phyloP scores from a whole-genome alignment of 2,329 filamentous ascomycete species.

The Nemania abortiva region DNA sequence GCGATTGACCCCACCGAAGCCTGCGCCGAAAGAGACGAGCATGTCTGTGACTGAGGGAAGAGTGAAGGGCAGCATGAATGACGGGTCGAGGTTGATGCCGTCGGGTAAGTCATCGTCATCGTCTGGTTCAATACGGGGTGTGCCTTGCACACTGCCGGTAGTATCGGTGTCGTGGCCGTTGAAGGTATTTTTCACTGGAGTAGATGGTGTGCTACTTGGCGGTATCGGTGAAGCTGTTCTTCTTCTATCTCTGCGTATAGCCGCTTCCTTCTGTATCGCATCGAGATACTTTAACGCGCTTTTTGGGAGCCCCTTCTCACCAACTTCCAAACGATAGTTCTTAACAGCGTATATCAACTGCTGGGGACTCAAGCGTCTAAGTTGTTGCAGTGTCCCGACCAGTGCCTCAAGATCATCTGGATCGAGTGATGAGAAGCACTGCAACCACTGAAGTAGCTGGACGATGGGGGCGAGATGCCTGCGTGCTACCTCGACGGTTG shows the following conservation, averaged over 20 bases:
- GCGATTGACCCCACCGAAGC: slow-evolving; percentile 90
- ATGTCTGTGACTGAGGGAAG: slow-evolving; percentile 97
- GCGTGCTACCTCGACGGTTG: slow-evolving; percentile 84
- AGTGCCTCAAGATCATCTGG: slow-evolving; percentile 88
- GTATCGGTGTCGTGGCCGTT: slow-evolving; percentile 61
- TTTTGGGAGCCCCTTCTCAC: slow-evolving; percentile 91
- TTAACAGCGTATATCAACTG: slow-evolving; percentile 93
- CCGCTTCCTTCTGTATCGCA: slow-evolving; percentile 80
- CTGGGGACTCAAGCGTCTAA: slow-evolving; percentile 84
- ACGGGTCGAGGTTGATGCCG: slow-evolving; percentile 85
- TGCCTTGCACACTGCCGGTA: slow-evolving; percentile 57
- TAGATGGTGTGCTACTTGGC: slow-evolving; percentile 51
- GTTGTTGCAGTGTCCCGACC: slow-evolving; percentile 87
- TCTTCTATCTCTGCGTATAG: slow-evolving; percentile 68
- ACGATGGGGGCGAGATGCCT: slow-evolving; percentile 90
- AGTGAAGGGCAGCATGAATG: slow-evolving; percentile 93
- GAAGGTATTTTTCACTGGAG: slow-evolving; percentile 53
- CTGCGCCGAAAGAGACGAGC: slow-evolving; percentile 93
- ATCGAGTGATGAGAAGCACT: slow-evolving; percentile 94
- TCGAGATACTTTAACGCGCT: slow-evolving; percentile 88
- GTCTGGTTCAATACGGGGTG: slow-evolving; percentile 60
- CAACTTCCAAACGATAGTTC: slow-evolving; percentile 94
- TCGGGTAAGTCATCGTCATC: slow-evolving; percentile 78
- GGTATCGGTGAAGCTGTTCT: slow-evolving; percentile 59
- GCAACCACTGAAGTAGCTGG: slow-evolving; percentile 95